Percentiles rank a stretch among this genome's conserved stretches.
phyloP scores from a whole-genome alignment of 768 basidiomycete species.

The Kwoniella newhampshirensis region DNA sequence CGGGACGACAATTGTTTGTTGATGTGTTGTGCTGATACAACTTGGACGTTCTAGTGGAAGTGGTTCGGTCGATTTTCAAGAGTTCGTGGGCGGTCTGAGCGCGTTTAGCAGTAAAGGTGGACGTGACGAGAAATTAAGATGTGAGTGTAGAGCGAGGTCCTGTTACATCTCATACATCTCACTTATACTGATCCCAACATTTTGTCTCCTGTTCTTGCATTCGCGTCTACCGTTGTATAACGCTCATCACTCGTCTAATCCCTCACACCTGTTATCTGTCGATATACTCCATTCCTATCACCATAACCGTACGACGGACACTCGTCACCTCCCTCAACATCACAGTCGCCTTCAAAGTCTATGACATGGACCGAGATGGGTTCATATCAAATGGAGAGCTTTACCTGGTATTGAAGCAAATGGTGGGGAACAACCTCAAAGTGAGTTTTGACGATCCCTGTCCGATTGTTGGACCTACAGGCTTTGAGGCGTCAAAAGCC shows the following conservation, averaged over 20 bases:
- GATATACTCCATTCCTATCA: too few relatives aligned
- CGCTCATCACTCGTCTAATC: too few relatives aligned
- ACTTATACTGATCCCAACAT: not conserved
- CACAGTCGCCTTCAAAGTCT: conserved; percentile 98
- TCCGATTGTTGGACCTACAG: too few relatives aligned
- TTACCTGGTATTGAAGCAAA: conserved; percentile 98
- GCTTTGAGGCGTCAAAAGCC: too few relatives aligned
- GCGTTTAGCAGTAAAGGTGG: conserved; percentile 97
- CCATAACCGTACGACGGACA: too few relatives aligned
- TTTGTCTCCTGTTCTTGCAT: not conserved
- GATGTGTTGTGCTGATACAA: too few relatives aligned
- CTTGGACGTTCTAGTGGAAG: conserved; percentile 93
- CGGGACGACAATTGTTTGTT: not conserved
- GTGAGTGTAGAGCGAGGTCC: conserved; percentile 61
- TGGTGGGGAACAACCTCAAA: conserved; percentile 99
- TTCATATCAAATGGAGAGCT: conserved; percentile 98
- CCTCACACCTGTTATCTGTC: not conserved
- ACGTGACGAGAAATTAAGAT: conserved; percentile 91
- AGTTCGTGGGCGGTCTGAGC: conserved; percentile 95
- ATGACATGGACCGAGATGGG: conserved; percentile 96
- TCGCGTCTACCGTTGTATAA: not conserved
- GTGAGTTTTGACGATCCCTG: conserved; percentile 54
- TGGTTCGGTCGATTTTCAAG: conserved; percentile 98
- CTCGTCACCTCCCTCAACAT: not conserved
- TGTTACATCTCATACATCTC: not conserved